phyloP scores from a whole-genome alignment of 2,329 filamentous ascomycete genomes.

The Leptodontidium sp. region DNA sequence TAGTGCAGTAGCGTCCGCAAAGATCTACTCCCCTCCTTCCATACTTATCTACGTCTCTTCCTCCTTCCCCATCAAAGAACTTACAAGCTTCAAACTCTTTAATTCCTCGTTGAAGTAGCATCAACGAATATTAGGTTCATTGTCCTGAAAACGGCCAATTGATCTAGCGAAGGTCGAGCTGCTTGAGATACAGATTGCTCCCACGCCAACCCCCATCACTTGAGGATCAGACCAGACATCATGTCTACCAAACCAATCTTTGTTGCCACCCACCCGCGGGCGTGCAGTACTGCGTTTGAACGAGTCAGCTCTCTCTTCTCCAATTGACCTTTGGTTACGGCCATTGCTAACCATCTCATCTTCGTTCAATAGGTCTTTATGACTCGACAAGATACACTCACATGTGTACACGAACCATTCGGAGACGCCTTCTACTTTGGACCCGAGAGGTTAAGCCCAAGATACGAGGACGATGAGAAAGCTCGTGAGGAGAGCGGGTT shows the following conservation, averaged over 20 bases:
- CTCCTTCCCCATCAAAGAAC: neutral
- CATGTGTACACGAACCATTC: conserved; percentile 94
- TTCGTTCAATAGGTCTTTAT: conserved; percentile 81
- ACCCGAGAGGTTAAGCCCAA: conserved; percentile 82
- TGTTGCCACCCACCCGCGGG: conserved; percentile 90
- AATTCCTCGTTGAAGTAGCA: conserved; percentile 22
- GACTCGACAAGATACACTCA: conserved; percentile 83
- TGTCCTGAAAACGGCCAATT: conserved; percentile 38
- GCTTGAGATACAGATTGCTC: conserved; percentile 44
- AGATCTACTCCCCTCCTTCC: neutral
- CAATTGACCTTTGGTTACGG: neutral
- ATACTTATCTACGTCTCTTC: conserved; percentile 11
- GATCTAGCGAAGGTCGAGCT: conserved; percentile 29
- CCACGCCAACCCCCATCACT: neutral
- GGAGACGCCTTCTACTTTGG: conserved; percentile 97
- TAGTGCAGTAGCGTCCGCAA: conserved; percentile 15
- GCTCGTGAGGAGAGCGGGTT: conserved; percentile 70
- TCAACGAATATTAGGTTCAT: conserved; percentile 18
- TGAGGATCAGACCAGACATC: conserved; percentile 40
- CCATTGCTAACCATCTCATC: conserved; percentile 29
- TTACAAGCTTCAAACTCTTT: neutral
- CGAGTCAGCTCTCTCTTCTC: conserved; percentile 62
- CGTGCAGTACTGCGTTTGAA: conserved; percentile 97
- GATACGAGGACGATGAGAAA: conserved; percentile 75
- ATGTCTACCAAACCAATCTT: conserved; percentile 89